phyloP scores from a whole-genome alignment of 2,329 filamentous ascomycete genomes.

The Cladosporium sp. region DNA sequence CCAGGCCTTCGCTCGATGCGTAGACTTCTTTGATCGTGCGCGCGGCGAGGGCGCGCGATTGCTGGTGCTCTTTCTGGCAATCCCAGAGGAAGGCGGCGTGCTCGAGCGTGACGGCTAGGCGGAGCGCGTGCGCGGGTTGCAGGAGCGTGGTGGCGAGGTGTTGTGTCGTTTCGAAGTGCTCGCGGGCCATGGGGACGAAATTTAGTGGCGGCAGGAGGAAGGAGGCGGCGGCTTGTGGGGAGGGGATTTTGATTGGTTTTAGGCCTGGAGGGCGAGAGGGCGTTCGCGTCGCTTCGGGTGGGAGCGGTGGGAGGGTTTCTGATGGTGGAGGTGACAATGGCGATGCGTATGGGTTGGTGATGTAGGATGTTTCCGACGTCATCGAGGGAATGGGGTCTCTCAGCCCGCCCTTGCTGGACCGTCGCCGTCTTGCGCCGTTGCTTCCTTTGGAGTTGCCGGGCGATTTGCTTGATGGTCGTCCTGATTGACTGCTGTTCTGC shows the following conservation, averaged over 20 bases:
- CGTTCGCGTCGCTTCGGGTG: slow-evolving; percentile 23
- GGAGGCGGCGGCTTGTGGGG: slow-evolving; percentile 45
- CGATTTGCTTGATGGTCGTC: slow-evolving; percentile 17
- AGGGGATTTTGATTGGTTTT: slow-evolving; percentile 23
- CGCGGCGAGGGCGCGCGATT: slow-evolving; percentile 69
- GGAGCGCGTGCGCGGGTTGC: slow-evolving; percentile 81
- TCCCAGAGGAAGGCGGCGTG: slow-evolving; percentile 92
- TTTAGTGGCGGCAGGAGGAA: slow-evolving; percentile 75
- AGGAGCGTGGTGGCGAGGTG: slow-evolving; percentile 67
- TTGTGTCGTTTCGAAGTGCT: slow-evolving; percentile 73
- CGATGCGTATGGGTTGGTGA: slow-evolving; percentile 45
- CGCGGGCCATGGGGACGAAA: slow-evolving; percentile 75
- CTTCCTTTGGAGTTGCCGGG: slow-evolving; percentile 19
- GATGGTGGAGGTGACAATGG: slow-evolving; percentile 37
- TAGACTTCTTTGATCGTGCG: slow-evolving; percentile 86
- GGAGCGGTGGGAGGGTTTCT: slow-evolving; percentile 22
- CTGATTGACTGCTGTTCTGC: slow-evolving; percentile 12
- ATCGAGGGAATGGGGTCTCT: slow-evolving; percentile 44
- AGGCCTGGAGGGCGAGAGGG: slow-evolving; percentile 39
- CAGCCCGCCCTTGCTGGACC: slow-evolving; percentile 24
- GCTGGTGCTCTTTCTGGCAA: slow-evolving; percentile 75
- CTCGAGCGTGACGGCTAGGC: slow-evolving; percentile 84
- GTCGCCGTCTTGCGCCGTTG: slow-evolving; percentile 15
- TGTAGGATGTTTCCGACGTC: slow-evolving; percentile 44
- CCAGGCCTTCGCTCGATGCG: slow-evolving; percentile 83